Percentiles rank a stretch among this genome's conserved stretches.
Conservation (phyloP, 2,329 filamentous ascomycete species). For the Alternaria solani region DNA sequence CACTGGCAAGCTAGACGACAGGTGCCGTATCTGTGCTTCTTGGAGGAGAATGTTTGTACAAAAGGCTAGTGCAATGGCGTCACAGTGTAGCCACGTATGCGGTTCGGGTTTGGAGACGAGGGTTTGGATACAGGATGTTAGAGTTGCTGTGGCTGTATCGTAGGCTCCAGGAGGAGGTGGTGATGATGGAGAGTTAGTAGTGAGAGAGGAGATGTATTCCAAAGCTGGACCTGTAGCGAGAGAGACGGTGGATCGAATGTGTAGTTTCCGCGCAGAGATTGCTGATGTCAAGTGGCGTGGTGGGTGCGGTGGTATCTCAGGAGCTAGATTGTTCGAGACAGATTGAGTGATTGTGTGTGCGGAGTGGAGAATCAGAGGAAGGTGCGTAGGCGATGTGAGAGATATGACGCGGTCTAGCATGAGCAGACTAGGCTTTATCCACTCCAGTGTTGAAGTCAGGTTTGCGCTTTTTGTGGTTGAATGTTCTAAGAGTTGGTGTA, state of each 20-base stretch:
- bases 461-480: neutral
- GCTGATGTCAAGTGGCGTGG: conserved; percentile 8
- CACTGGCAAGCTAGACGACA: neutral
- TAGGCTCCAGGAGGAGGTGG: too few species aligned
- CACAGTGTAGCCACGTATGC: conserved; percentile 23
- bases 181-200: neutral
- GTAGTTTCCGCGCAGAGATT: conserved; percentile 21
- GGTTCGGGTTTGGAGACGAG: conserved; percentile 22
- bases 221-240: conserved; percentile 18
- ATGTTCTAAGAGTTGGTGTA: conserved; percentile 7
- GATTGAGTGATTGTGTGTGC: conserved; percentile 1
- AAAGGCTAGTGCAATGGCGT: conserved; percentile 23
- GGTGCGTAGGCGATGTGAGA: neutral
- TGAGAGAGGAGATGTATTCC: conserved; percentile 7
- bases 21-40: neutral
- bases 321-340: neutral
- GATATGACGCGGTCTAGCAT: conserved; percentile 20
- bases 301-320: conserved; percentile 3
- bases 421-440: conserved; percentile 18
- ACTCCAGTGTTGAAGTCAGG: neutral
- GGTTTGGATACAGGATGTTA: too few species aligned
- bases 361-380: neutral
- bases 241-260: conserved; percentile 18
- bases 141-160: too few species aligned
- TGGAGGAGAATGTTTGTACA: conserved; percentile 21